Evolutionary conservation across 2,329 filamentous ascomycete species (phyloP).

Genomic region (Catunica adiposa): DNA sequence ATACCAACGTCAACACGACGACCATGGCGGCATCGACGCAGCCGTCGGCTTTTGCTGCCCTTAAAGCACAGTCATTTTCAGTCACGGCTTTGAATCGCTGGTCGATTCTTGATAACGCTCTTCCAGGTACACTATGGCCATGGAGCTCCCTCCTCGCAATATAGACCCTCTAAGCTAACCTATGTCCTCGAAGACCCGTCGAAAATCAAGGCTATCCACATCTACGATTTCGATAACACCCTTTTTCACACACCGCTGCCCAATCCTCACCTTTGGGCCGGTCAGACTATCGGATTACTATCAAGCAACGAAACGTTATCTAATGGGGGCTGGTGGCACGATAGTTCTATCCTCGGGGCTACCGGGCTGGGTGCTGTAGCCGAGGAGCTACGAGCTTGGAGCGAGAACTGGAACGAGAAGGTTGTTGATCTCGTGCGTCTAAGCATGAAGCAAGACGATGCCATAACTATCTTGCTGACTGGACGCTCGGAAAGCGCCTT

Average conservation of each 20-base stretch:
- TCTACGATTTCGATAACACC: conserved; percentile 98
- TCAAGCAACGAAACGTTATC: conserved; percentile 59
- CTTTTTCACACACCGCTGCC: conserved; percentile 83
- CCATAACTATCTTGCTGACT: conserved; percentile 71
- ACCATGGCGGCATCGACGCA: neutral
- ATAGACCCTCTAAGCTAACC: no score
- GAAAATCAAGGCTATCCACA: conserved; percentile 62
- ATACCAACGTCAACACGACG: no score
- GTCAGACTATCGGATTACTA: conserved; percentile 58
- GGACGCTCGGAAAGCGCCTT: conserved; percentile 69
- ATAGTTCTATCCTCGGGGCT: conserved; percentile 65
- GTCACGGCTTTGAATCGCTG: conserved; percentile 11
- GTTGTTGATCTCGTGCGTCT: conserved; percentile 66
- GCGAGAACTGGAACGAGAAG: conserved; percentile 93
- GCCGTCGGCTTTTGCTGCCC: conserved; percentile 10
- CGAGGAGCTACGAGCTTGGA: conserved; percentile 73
- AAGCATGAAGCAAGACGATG: conserved; percentile 69
- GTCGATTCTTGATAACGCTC: conserved; percentile 10
- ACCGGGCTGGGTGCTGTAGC: conserved; percentile 68
- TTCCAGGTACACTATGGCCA: conserved; percentile 5
- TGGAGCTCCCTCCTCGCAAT: no score
- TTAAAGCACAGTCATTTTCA: conserved; percentile 12
- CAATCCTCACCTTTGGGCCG: conserved; percentile 75
- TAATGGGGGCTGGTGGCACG: conserved; percentile 95
- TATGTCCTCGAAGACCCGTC: conserved; percentile 32